Percentiles rank a stretch among this genome's conserved stretches.
phyloP scores from a whole-genome alignment of 2,329 filamentous ascomycete genomes.

The Alternaria sp. region DNA sequence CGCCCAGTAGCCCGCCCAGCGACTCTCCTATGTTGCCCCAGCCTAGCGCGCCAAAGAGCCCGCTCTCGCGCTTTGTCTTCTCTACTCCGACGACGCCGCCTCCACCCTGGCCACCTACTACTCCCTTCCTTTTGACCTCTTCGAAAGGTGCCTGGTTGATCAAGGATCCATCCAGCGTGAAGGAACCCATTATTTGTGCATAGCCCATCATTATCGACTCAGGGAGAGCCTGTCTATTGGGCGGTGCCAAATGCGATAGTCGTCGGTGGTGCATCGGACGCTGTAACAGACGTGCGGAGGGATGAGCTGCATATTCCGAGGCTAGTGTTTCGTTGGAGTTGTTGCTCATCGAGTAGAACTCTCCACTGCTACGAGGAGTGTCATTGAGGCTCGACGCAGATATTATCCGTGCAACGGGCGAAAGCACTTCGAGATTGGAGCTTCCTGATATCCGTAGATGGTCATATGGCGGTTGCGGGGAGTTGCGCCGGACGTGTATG shows the following conservation, averaged over 20 bases:
- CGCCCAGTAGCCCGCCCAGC: conserved; percentile 85
- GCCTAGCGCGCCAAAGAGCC: conserved; percentile 83
- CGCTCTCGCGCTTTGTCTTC: conserved; percentile 75
- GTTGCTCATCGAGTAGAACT: conserved; percentile 95
- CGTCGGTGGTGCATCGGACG: conserved; percentile 41
- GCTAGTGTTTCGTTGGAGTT: conserved; percentile 92
- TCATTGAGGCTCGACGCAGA: conserved; percentile 77
- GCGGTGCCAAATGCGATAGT: conserved; percentile 45
- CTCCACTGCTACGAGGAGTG: conserved; percentile 89
- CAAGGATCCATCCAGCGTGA: conserved; percentile 88
- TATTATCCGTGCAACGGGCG: conserved; percentile 73
- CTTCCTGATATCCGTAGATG: conserved; percentile 50
- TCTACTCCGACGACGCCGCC: conserved; percentile 87
- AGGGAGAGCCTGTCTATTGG: conserved; percentile 56
- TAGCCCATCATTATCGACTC: conserved; percentile 98
- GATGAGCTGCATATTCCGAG: conserved; percentile 77
- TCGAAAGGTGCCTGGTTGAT: conserved; percentile 92
- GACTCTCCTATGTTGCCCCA: conserved; percentile 91
- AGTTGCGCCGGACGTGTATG: conserved; percentile 39
- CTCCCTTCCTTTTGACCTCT: conserved; percentile 92
- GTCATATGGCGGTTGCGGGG: conserved; percentile 32
- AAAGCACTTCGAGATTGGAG: conserved; percentile 61
- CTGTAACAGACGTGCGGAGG: conserved; percentile 60
- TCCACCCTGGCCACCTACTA: conserved; percentile 82
- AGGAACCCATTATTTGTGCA: conserved; percentile 91